Evolutionary conservation across 2,329 filamentous ascomycete species (phyloP).

Genomic region (Talaromyces islandicus): DNA sequence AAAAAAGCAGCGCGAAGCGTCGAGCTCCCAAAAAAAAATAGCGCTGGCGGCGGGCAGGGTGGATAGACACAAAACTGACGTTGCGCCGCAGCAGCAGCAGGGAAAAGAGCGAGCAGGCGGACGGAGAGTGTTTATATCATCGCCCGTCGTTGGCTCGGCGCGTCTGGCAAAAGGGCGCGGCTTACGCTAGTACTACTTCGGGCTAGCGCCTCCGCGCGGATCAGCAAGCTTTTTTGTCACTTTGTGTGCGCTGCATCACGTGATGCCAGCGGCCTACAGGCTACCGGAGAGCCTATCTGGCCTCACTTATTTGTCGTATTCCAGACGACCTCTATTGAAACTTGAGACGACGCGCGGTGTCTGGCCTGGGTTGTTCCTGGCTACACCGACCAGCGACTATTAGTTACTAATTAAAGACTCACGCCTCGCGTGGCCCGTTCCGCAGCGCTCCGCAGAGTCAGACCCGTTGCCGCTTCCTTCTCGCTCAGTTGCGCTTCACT

Average conservation of each 20-base stretch:
- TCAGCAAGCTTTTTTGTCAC: conserved; percentile 24
- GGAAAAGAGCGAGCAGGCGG: neutral
- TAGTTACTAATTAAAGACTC: neutral
- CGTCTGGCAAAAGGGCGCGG: conserved; percentile 34
- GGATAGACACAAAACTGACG: neutral
- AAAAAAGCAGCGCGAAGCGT: neutral
- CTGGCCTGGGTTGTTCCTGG: neutral
- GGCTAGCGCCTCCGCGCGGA: conserved; percentile 21
- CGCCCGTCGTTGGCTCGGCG: conserved; percentile 32
- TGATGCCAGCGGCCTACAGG: too few species aligned
- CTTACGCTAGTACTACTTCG: conserved; percentile 22
- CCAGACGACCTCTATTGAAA: neutral
- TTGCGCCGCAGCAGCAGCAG: conserved; percentile 5
- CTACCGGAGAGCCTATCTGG: too few species aligned
- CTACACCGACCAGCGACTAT: too few species aligned
- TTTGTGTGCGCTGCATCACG: conserved; percentile 17
- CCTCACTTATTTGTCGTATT: too few species aligned
- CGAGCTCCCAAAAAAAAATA: neutral
- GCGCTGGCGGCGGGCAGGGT: neutral
- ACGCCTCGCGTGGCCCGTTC: neutral
- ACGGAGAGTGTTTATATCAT: conserved; percentile 41
- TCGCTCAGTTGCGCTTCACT: neutral
- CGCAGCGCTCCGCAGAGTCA: neutral
- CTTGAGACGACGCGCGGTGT: neutral
- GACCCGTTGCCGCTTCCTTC: neutral